Evolutionary conservation across 1,284 basidiomycete genomes (phyloP).

Genomic region (Clitocybe nebularis): DNA sequence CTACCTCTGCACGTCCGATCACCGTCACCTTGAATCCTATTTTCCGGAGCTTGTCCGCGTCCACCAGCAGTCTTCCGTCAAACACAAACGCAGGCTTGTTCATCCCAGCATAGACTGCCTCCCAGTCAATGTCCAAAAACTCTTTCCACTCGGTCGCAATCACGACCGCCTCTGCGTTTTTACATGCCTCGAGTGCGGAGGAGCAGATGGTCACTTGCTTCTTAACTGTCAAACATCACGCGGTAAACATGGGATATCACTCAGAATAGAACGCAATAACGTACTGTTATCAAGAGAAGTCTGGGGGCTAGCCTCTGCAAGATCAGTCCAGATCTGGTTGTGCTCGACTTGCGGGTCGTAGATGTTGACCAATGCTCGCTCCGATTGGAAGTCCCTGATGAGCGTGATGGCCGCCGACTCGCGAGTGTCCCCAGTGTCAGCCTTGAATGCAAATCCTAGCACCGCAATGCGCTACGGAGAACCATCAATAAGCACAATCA

Average conservation of each 20-base stretch:
- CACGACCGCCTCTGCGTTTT: conserved; percentile 87
- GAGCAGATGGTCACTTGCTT: conserved; percentile 79
- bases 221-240: conserved; percentile 54
- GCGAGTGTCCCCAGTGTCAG: conserved; percentile 95
- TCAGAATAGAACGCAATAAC: conserved; percentile 23
- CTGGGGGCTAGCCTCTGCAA: conserved; percentile 62
- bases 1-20: conserved; percentile 15
- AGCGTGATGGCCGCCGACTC: conserved; percentile 97
- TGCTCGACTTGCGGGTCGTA: conserved; percentile 89
- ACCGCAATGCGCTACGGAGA: conserved; percentile 82
- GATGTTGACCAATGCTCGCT: conserved; percentile 82
- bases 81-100: conserved; percentile 96
- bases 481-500: conserved; percentile 11
- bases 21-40: conserved; percentile 79
- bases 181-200: conserved; percentile 85
- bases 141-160: conserved; percentile 96
- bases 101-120: conserved; percentile 81
- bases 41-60: conserved; percentile 72
- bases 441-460: conserved; percentile 95
- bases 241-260: background rate
- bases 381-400: conserved; percentile 89
- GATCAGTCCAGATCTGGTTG: conserved; percentile 73
- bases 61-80: conserved; percentile 85
- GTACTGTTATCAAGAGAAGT: conserved; percentile 55
- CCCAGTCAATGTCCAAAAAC: conserved; percentile 92